A percentile compares a stretch with the other conserved stretches of the same genome.
Conservation (phyloP, 495 filamentous ascomycete genomes). For the Neurospora sp. region DNA sequence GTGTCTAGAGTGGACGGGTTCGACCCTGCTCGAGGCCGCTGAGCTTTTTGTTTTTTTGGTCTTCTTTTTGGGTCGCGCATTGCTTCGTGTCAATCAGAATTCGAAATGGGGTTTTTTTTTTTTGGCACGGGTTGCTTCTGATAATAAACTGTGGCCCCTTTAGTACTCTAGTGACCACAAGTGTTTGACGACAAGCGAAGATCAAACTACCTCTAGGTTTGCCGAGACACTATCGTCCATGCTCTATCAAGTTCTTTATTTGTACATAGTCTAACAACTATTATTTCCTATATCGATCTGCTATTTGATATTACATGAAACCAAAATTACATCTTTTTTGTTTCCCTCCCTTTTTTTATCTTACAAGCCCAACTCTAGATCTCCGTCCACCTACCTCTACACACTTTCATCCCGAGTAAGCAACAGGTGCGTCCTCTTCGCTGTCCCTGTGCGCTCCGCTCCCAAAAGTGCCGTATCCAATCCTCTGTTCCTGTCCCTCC, state of each 20-base stretch:
- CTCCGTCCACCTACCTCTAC: background rate
- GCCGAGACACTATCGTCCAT: background rate
- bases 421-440: background rate
- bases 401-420: background rate
- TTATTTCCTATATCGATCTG: background rate
- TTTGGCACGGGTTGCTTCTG: too few species aligned
- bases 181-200: background rate
- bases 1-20: background rate
- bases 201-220: background rate
- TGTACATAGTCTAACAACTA: background rate
- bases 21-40: background rate
- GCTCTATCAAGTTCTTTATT: background rate
- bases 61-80: background rate
- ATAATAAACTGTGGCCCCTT: background rate
- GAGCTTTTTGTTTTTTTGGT: background rate
- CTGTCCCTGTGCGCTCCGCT: background rate
- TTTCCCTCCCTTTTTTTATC: background rate
- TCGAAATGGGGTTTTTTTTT: too few species aligned
- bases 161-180: background rate
- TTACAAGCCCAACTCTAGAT: background rate
- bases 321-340: background rate
- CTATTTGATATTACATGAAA: background rate
- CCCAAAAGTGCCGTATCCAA: background rate
- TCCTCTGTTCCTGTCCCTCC: background rate
- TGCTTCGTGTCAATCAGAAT: too few species aligned